Evolutionary conservation across 768 basidiomycete genomes (phyloP).

Genomic region (Tricholomella constricta): DNA sequence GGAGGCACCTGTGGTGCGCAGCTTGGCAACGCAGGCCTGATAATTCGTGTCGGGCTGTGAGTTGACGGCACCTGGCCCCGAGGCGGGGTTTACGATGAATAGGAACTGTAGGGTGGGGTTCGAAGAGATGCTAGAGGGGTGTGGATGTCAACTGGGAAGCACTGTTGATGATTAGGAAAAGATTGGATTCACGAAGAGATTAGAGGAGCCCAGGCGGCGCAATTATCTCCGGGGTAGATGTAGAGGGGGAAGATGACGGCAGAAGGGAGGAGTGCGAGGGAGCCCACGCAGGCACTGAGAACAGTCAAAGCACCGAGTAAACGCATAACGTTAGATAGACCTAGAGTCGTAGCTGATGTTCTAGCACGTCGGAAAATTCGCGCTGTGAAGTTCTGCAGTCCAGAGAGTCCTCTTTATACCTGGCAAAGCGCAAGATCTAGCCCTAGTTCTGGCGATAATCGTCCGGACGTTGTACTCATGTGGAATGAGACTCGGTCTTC

Average conservation of each 20-base stretch:
- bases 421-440: no score
- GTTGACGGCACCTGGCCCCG: constrained; percentile 28
- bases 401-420: no score
- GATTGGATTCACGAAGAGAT: constrained; percentile 22
- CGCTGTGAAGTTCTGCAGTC: no score
- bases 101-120: constrained; percentile 29
- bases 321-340: background rate
- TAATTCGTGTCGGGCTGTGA: constrained; percentile 31
- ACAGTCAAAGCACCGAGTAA: background rate
- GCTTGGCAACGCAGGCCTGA: constrained; percentile 28
- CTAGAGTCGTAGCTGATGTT: background rate
- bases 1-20: constrained; percentile 12
- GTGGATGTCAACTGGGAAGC: background rate
- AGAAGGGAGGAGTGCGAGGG: constrained; percentile 20
- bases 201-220: constrained; percentile 28
- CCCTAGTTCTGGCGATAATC: no score
- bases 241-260: constrained; percentile 35
- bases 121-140: constrained; percentile 23
- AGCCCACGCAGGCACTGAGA: constrained; percentile 9
- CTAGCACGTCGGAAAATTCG: no score
- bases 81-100: constrained; percentile 33
- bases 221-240: constrained; percentile 28
- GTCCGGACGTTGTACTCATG: no score
- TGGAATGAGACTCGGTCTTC: no score
- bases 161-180: background rate